Evolutionary conservation across 352 stramenopile genomes (phyloP).

Genomic region (Aphanomyces astaci): DNA sequence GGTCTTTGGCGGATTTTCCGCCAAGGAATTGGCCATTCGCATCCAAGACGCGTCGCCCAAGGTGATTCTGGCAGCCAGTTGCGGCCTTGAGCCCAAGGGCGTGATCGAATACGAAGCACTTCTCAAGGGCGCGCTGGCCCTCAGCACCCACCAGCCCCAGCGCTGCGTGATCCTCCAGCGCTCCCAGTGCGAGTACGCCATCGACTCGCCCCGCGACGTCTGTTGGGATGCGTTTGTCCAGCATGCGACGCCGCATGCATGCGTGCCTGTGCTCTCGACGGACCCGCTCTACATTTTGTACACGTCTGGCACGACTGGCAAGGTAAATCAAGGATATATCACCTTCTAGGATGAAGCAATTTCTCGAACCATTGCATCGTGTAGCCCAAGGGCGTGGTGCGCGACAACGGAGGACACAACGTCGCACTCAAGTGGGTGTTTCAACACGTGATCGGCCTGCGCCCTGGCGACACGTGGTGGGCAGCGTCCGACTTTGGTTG

Average conservation of each 20-base stretch:
- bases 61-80: constrained; percentile 59
- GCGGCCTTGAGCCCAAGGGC: constrained; percentile 59
- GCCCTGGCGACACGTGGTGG: constrained; percentile 72
- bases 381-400: constrained; percentile 67
- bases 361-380: too few relatives aligned
- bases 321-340: background rate
- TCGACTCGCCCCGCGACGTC: constrained; percentile 38
- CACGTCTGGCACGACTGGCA: constrained; percentile 64
- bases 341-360: background rate
- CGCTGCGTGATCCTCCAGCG: constrained; percentile 72
- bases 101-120: constrained; percentile 71
- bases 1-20: constrained; percentile 86
- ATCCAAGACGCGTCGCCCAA: constrained; percentile 81
- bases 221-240: constrained; percentile 50
- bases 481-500: constrained; percentile 84
- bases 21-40: constrained; percentile 67
- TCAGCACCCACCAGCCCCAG: constrained; percentile 45
- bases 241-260: constrained; percentile 32
- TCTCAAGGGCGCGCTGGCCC: constrained; percentile 59
- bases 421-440: constrained; percentile 86
- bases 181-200: constrained; percentile 37
- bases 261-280: constrained; percentile 41
- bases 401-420: constrained; percentile 65
- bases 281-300: constrained; percentile 79
- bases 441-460: constrained; percentile 66